Evolutionary conservation across 2,329 filamentous ascomycete species (phyloP).

Genomic region (Penicillium sp.): DNA sequence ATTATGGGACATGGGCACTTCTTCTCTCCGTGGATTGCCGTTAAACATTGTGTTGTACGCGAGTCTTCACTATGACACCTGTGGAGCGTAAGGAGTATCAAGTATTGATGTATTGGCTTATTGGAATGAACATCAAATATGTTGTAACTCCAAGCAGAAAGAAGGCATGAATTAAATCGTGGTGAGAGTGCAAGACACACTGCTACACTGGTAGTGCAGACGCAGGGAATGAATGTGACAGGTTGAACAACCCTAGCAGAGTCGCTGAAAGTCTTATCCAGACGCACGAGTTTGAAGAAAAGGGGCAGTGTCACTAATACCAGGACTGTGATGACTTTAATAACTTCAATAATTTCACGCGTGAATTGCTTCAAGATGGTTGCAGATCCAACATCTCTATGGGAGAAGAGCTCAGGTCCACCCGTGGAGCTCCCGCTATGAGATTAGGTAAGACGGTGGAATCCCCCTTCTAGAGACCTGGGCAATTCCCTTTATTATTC

Average conservation of each 20-base stretch:
- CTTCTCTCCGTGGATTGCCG: slow-evolving; percentile 11
- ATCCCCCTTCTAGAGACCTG: background rate
- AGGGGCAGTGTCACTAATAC: too few relatives aligned
- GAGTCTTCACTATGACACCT: background rate
- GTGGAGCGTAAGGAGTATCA: too few relatives aligned
- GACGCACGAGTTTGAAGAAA: background rate
- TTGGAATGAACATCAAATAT: background rate
- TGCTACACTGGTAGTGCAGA: background rate
- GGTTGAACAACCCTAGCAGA: background rate
- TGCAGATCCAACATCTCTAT: background rate
- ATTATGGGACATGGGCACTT: slow-evolving; percentile 27
- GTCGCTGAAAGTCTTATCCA: background rate
- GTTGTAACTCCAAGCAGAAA: background rate
- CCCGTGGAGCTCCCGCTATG: background rate
- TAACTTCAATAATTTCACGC: background rate
- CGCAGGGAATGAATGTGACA: background rate
- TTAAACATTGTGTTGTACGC: slow-evolving; percentile 11
- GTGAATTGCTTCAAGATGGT: background rate
- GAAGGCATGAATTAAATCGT: background rate
- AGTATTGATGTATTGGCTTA: background rate
- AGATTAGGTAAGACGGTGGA: background rate
- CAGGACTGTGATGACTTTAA: background rate
- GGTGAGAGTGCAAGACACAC: background rate
- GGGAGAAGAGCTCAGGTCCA: background rate
- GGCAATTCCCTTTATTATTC: background rate